Evolutionary conservation across 1,139 yeast species (phyloP), one percentile per base, ranked within the genome.

Genomic region (Meyerozyma carpophila): DNA sequence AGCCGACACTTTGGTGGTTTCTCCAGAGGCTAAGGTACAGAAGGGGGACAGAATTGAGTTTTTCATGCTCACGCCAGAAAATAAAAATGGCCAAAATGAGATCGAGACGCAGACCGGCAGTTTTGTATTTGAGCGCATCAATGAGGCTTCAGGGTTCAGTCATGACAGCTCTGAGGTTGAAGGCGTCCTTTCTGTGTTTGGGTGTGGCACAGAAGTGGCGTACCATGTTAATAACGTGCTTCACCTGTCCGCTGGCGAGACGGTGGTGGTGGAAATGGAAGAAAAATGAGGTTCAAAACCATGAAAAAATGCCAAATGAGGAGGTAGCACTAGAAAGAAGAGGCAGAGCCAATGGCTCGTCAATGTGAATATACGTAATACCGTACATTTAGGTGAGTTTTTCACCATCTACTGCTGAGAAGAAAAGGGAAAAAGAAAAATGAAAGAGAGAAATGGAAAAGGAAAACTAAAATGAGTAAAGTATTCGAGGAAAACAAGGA

Each of bases 1-100:
- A 45, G 78, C 84, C 0, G 72, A 75, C 37, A 76, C 80, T 57
- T 65, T 81, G 11, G 86, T 79, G 1, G 60, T 81, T 18, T 81
- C 82, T 8, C 81, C 84, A 1, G 75, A 75, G 10, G 82, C 84
- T 0, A 56, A 61, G 38, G 59, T 76, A 4, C 44, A 48, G 3
- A 58, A 56, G 16, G 83, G 83, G 11, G 79, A 76, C 55, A 54
- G 58, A 36, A 60, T 81, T 39, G 68, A 73, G 45, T 79, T 81
- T 52, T 66, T 57, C 60, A 65, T 75, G 78, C 56, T 74, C 48
- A 65, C 77, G 32, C 81, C 72, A 0, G 50, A 56, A 6, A 66
- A 64, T 41, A 56, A 64, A 39, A 54, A 46, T 43, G 37, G 5
- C 20, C 45, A 10, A 32, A 18, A 18, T 14, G 16, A 14, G n/a